Base-by-base conservation (phyloP, 805 yeast genomes). In the Saccharomycopsis olivae region DNA sequence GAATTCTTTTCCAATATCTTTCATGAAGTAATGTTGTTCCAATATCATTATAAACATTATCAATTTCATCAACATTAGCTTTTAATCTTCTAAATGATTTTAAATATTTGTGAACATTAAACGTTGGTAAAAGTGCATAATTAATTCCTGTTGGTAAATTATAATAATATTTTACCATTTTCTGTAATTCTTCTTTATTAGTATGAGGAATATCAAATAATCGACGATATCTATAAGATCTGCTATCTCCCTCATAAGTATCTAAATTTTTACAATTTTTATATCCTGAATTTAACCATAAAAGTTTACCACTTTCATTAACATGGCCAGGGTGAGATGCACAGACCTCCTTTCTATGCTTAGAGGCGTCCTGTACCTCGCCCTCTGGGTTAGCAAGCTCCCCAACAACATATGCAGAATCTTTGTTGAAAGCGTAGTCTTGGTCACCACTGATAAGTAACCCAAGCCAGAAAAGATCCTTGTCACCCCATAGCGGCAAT, bases 401-500 rank as follows among this genome's bases (percentile, higher is more conserved):
- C 15, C 83, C 85, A 11, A 81, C 83, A 2, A 71, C 66, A 11
- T 77, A 62, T 2, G 75, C 81, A 0, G 81, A 80, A 49, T 62
- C 53, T 4, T 55, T 41, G 50, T 75, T 77, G 52, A 77, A 68
- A 21, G 54, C 57, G 47, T 71, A 75, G 16, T 58, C 55, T 43
- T 72, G 75, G 51, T 74, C 72, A 11, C 83, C 78, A 41, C 64
- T 61, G 41, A 68, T 54, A 19, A 69, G 64, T 54, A 73, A 60
- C 1, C 78, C 79, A 18, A 77, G 51, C 85, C 85, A 77, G 49
- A 74, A 71, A 49, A 76, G 59, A 49, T 77, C 85, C 47, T 77
- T 76, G 46, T 77, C 84, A 16, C 83, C 83, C 69, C 78, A 76
- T 10, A 73, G 61, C 1, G 60, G 52, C 1, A 68, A 61, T 4